A percentile compares a stretch with the other conserved stretches of the same genome.
Conservation (phyloP, 371 early-diverging fungal genomes). For the Capillidium rhysosporum region DNA sequence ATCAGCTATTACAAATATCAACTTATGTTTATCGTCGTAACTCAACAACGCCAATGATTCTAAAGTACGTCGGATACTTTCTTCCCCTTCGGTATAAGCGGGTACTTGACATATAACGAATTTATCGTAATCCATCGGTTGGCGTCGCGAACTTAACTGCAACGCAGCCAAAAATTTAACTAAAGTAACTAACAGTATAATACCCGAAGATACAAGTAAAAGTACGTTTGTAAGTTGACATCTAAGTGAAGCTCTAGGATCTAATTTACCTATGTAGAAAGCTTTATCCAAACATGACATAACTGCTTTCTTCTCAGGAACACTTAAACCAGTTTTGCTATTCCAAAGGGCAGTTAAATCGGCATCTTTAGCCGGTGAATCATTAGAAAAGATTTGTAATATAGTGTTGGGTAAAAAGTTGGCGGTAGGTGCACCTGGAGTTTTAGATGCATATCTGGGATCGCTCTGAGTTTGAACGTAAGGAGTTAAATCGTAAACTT, state of each 20-base stretch:
- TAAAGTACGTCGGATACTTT: constrained; percentile 41
- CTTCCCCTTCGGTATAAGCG: constrained; percentile 67
- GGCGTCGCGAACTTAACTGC: constrained; percentile 47
- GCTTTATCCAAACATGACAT: constrained; percentile 55
- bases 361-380: constrained; percentile 8
- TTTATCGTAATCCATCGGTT: constrained; percentile 68
- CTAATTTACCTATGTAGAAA: constrained; percentile 78
- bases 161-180: constrained; percentile 86
- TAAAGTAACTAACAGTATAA: constrained; percentile 63
- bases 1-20: constrained; percentile 61
- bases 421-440: not conserved
- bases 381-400: not conserved
- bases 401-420: not conserved
- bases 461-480: constrained; percentile 23
- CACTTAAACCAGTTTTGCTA: not conserved
- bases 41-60: constrained; percentile 42
- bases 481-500: constrained; percentile 52
- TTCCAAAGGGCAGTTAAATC: not conserved
- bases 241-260: constrained; percentile 47
- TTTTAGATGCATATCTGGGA: not conserved
- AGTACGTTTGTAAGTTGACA: constrained; percentile 83
- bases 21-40: constrained; percentile 45
- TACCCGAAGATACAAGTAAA: constrained; percentile 45
- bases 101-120: constrained; percentile 85
- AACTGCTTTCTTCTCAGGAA: constrained; percentile 10